Evolutionary conservation across 208 protist genomes (phyloP).

Genomic region (Acanthamoeba healyi): DNA sequence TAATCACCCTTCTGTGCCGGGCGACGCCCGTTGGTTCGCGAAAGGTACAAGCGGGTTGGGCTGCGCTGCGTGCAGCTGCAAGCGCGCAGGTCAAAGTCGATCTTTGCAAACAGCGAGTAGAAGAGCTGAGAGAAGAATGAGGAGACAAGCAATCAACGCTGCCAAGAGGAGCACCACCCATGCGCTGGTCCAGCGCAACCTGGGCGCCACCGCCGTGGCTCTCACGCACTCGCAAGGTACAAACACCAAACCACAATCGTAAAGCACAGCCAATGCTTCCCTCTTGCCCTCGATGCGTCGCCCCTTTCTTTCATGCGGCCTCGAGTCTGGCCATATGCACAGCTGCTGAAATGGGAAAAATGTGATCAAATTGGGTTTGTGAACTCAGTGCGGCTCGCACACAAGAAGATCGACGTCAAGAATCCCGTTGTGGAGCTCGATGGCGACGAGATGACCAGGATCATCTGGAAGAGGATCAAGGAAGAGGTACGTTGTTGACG

Average conservation of each 20-base stretch:
- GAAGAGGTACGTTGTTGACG: conserved; percentile 88
- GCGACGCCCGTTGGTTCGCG: too few species aligned
- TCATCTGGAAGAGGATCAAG: conserved; percentile 97
- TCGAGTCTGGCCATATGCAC: too few species aligned
- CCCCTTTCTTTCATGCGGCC: too few species aligned
- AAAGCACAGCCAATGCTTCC: neutral
- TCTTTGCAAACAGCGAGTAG: neutral
- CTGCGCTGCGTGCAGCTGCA: too few species aligned
- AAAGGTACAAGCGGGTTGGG: too few species aligned
- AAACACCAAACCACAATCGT: neutral
- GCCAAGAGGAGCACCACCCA: neutral
- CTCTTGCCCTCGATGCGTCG: neutral
- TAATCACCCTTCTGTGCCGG: too few species aligned
- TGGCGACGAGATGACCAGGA: conserved; percentile 98
- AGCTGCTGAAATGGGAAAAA: neutral
- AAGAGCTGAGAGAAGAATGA: neutral
- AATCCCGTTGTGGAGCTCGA: conserved; percentile 94
- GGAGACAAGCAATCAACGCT: neutral
- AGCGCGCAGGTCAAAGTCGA: too few species aligned
- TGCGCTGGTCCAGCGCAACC: neutral
- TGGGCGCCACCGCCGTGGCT: neutral
- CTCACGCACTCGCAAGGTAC: neutral
- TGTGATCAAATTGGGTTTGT: neutral
- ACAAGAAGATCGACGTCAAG: conserved; percentile 70
- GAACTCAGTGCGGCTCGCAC: conserved; percentile 7